These are phyloP conservation scores for Diaporthe citrichinensis DNA, from an alignment of 2,329 filamentous ascomycete genomes.

Conservation along the genomic window DNA sequence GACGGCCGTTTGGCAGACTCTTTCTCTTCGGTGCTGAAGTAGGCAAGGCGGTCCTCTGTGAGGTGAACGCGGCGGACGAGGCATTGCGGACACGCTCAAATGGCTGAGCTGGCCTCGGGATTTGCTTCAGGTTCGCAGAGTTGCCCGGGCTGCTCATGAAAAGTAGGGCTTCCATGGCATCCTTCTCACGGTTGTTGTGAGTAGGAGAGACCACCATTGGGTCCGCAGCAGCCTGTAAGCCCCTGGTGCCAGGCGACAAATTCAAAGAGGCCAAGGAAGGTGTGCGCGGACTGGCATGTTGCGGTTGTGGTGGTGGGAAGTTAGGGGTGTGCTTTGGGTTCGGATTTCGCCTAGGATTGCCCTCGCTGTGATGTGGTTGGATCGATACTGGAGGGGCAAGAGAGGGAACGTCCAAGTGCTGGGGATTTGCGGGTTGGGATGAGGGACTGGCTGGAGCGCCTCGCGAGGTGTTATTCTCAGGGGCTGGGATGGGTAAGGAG, in stretches of 20 bases:
- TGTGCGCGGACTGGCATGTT: conserved; percentile 55
- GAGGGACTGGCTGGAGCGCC: conserved; percentile 55
- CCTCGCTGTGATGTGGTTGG: conserved; percentile 61
- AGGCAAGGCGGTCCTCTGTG: conserved; percentile 59
- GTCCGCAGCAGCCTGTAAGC: conserved; percentile 57
- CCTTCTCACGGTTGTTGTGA: conserved; percentile 80
- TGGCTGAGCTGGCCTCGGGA: conserved; percentile 59
- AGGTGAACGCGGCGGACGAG: conserved; percentile 47
- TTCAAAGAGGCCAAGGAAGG: conserved; percentile 58
- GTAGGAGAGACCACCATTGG: conserved; percentile 77
- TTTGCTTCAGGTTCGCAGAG: conserved; percentile 73
- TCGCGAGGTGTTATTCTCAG: not conserved
- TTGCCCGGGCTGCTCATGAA: conserved; percentile 87
- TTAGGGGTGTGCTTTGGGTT: conserved; percentile 64
- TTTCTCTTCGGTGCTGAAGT: conserved; percentile 63
- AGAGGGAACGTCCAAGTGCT: conserved; percentile 43
- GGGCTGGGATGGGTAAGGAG: conserved; percentile 41
- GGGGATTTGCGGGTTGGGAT: conserved; percentile 3
- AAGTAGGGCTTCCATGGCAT: conserved; percentile 83
- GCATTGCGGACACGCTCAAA: conserved; percentile 52
- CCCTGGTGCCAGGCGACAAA: conserved; percentile 52
- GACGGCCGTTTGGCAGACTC: conserved; percentile 64
- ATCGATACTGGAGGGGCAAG: conserved; percentile 70
- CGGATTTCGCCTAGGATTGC: conserved; percentile 65
- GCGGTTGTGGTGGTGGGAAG: conserved; percentile 61